Evolutionary conservation across 768 basidiomycete genomes (phyloP).

Genomic region (Imleria badia): DNA sequence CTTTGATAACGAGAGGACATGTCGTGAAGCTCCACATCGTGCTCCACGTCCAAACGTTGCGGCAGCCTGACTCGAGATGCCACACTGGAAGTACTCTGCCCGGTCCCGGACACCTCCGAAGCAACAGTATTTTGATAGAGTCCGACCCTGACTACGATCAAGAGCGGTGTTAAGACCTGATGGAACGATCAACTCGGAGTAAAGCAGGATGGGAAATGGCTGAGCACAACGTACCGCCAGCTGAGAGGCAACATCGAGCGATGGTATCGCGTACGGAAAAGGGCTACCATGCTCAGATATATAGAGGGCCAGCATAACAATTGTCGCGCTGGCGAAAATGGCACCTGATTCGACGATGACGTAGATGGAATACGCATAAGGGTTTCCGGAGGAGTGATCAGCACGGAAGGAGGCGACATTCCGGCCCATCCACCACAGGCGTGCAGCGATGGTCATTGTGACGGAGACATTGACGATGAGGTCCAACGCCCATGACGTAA

Average conservation of each 20-base stretch:
- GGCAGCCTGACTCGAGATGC: background rate
- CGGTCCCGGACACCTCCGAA: background rate
- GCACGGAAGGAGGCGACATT: conserved; percentile 5
- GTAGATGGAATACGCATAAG: conserved; percentile 12
- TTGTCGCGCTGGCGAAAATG: conserved; percentile 6
- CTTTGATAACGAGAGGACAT: background rate
- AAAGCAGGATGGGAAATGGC: background rate
- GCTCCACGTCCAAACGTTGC: background rate
- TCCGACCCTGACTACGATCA: conserved; percentile 18
- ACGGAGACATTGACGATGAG: conserved; percentile 19
- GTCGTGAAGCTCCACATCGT: background rate
- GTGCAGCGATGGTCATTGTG: conserved; percentile 20
- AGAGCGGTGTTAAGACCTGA: conserved; percentile 16
- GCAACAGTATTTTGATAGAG: background rate
- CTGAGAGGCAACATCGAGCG: conserved; percentile 19
- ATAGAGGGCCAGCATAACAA: conserved; percentile 18
- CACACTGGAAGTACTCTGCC: background rate
- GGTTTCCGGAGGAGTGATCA: conserved; percentile 1
- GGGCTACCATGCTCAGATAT: conserved; percentile 2
- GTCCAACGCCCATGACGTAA: conserved; percentile 21
- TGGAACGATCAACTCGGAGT: background rate
- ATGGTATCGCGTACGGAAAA: conserved; percentile 12
- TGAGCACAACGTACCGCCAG: conserved; percentile 12
- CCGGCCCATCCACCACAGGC: background rate
- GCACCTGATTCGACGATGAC: too few species aligned